Percentiles rank a stretch among this genome's conserved stretches.
Evolutionary conservation across 2,329 filamentous ascomycete species (phyloP).

Genomic region (Pestalotiopsis sp.): DNA sequence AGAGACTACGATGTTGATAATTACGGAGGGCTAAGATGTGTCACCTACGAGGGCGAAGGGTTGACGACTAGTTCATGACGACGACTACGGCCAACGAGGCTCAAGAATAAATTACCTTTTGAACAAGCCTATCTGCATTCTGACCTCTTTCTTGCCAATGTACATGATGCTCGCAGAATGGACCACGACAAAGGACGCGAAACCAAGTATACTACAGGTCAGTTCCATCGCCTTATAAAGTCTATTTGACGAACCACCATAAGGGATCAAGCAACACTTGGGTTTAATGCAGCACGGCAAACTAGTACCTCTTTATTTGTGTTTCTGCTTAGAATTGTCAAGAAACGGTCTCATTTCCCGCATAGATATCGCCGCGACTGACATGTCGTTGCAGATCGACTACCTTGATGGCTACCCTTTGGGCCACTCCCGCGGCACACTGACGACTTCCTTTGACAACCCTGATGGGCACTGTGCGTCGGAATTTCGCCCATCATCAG

Average conservation of each 20-base stretch:
- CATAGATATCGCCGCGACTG: not conserved
- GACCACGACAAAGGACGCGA: no score
- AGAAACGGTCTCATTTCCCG: not conserved
- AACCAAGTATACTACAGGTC: no score
- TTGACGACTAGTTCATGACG: not conserved
- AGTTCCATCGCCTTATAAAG: no score
- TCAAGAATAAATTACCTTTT: not conserved
- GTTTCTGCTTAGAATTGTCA: no score
- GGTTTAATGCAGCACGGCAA: no score
- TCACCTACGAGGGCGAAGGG: not conserved
- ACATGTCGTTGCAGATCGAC: not conserved
- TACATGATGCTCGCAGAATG: no score
- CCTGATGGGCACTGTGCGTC: not conserved
- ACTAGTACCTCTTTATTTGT: no score
- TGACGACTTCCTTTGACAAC: not conserved
- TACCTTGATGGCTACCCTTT: slow-evolving; percentile 11
- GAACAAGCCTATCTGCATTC: not conserved
- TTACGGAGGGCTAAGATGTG: not conserved
- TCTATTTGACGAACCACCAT: no score
- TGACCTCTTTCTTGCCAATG: no score
- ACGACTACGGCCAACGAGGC: slow-evolving; percentile 4
- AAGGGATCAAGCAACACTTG: no score
- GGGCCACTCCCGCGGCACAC: not conserved
- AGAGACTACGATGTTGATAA: not conserved
- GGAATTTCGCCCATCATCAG: not conserved